Base-by-base conservation (phyloP, 2,329 filamentous ascomycete species). In the Colletotrichum ledebouriae region DNA sequence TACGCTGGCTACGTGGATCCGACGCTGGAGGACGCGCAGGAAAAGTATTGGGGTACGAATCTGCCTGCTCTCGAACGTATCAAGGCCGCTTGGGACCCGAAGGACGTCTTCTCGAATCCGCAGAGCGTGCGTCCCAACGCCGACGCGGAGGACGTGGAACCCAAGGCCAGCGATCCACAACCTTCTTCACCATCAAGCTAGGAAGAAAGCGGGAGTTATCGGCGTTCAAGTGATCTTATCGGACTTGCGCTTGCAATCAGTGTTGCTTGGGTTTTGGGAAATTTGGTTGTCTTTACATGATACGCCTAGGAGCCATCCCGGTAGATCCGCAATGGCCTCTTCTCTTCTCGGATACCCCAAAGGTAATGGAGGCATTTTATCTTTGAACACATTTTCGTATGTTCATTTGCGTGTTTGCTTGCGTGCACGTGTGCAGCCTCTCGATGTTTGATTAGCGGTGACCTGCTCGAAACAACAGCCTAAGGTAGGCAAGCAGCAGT, bases 1-100 rank as follows among this genome's bases (percentile, higher is more conserved):
- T 92, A 91, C 75, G 84, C 89, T 0, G 89, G 89, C 2, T 91
- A 91, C 71, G 84, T 91, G 2, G 88, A 91, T 73, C 83, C 83
- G 2, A 75, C 75, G 4, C 73, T 90, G 39, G 65, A 75, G 3
- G 71, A 79, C 62, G 80, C 82, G 9, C 85, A 87, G 72, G 71
- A 78, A 60, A 79, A 82, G 9, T 90, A 90, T 73, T 90, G 87
- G 86, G 84, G 84, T 0, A 72, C 79, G 0, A 88, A 89, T 69
- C 75, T 89, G 42, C 75, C 79, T 0, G 72, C 69, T 9, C 77
- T 90, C 56, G 77, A 82, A 58, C 59, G 75, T 56, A 79, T 90
- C 52, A 90, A 90, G 78, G 72, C 76, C 6, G 77, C 74, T 2
- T 83, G 84, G 76, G 88, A 90, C 72, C 84, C 87, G 1, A 71